phyloP scores from a whole-genome alignment of 1,284 basidiomycete species.

The Rhodotorula sp. region DNA sequence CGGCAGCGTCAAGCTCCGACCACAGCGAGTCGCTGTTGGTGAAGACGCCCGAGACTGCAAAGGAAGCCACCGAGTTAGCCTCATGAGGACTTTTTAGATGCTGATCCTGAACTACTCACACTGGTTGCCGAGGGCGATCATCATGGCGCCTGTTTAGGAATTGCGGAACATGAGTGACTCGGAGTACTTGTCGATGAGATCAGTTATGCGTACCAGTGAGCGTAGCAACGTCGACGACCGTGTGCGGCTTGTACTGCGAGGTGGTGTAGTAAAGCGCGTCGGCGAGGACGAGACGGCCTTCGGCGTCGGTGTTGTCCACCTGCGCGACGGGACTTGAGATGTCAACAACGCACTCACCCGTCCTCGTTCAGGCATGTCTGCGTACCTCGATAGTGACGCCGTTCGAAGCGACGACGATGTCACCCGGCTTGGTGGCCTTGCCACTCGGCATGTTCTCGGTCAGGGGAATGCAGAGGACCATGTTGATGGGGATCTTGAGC shows the following conservation, averaged over 20 bases:
- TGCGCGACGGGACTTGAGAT: not conserved
- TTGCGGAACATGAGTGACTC: not conserved
- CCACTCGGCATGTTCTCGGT: constrained; percentile 85
- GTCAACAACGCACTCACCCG: not conserved
- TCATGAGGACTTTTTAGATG: too few relatives aligned
- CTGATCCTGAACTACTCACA: not conserved
- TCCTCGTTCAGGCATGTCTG: not conserved
- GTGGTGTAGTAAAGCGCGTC: constrained; percentile 85
- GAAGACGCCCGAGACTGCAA: constrained; percentile 43
- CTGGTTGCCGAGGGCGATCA: constrained; percentile 64
- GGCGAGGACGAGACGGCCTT: constrained; percentile 64
- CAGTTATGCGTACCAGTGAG: constrained; percentile 56
- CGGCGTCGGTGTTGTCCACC: constrained; percentile 68
- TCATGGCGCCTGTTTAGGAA: constrained; percentile 41
- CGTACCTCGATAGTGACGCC: constrained; percentile 71
- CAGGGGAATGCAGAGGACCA: constrained; percentile 69
- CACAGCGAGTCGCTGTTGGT: constrained; percentile 70
- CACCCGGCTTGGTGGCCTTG: constrained; percentile 76
- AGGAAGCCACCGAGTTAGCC: too few relatives aligned
- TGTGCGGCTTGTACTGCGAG: constrained; percentile 74
- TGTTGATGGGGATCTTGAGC: constrained; percentile 73
- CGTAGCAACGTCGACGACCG: constrained; percentile 81
- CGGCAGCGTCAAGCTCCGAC: constrained; percentile 68
- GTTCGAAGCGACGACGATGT: constrained; percentile 80
- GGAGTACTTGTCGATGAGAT: not conserved